Evolutionary conservation across 148 eudicot species (phyloP).

Genomic region (Fagopyrum tataricum): DNA sequence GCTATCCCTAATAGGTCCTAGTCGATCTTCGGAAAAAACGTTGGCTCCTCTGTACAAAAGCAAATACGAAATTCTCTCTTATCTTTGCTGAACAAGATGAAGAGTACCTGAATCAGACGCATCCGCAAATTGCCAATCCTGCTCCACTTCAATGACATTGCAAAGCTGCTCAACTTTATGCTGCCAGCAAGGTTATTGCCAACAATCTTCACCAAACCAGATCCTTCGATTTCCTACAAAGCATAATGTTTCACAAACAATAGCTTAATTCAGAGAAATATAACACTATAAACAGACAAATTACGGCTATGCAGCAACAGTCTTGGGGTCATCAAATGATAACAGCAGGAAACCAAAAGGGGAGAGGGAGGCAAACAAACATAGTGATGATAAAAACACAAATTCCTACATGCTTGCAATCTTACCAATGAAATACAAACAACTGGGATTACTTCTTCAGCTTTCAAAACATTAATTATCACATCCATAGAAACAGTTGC

Average conservation of each 20-base stretch:
- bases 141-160: conserved; percentile 61
- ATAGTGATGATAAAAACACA: neutral
- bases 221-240: conserved; percentile 47
- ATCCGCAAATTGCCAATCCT: conserved; percentile 56
- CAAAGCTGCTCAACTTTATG: conserved; percentile 49
- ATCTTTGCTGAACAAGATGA: neutral
- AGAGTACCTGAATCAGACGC: conserved; percentile 56
- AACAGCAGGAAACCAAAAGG: neutral
- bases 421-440: conserved; percentile 70
- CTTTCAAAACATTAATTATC: conserved; percentile 53
- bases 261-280: neutral
- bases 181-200: conserved; percentile 61
- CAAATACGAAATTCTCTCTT: neutral
- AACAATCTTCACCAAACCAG: conserved; percentile 49
- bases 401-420: neutral
- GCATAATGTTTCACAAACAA: neutral
- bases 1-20: too few relatives aligned
- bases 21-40: too few relatives aligned
- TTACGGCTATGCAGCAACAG: neutral
- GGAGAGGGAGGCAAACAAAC: neutral
- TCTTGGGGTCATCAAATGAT: neutral
- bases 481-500: conserved; percentile 44
- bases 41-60: neutral
- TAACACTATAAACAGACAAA: neutral
- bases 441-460: conserved; percentile 45